Percentiles rank a stretch among this genome's conserved stretches.
These are phyloP conservation scores for Xylaria curta DNA, from an alignment of 495 filamentous ascomycete genomes.

Conservation along the genomic window DNA sequence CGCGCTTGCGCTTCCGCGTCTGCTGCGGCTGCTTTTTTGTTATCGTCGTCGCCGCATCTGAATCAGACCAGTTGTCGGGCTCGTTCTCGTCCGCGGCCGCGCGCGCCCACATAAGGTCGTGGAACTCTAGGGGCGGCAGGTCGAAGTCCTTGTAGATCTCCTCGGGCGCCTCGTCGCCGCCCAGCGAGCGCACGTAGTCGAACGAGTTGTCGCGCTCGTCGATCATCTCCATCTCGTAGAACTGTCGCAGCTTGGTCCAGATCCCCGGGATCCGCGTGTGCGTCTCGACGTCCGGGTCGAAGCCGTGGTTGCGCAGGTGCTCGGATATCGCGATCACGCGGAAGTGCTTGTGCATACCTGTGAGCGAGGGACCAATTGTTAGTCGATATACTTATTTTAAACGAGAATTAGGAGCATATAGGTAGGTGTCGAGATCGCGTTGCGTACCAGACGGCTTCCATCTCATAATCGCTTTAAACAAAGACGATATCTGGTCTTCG, in stretches of 20 bases:
- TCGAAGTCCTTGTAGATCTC: conserved; percentile 69
- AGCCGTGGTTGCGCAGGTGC: conserved; percentile 84
- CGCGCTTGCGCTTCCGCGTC: conserved; percentile 56
- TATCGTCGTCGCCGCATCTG: conserved; percentile 45
- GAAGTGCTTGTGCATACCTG: conserved; percentile 98
- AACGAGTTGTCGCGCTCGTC: conserved; percentile 80
- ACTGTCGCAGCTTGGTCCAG: conserved; percentile 81
- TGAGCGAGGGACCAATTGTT: neutral
- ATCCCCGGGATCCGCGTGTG: conserved; percentile 91
- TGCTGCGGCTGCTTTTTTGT: conserved; percentile 26
- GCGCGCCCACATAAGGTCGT: conserved; percentile 73
- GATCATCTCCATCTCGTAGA: conserved; percentile 88
- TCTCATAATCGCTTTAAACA: conserved; percentile 86
- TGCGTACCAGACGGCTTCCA: conserved; percentile 91
- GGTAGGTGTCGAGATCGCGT: neutral
- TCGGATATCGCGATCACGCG: conserved; percentile 90
- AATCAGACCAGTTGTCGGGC: conserved; percentile 59
- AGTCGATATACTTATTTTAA: neutral
- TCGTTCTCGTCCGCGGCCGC: conserved; percentile 64
- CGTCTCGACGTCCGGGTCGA: conserved; percentile 66
- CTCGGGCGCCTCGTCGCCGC: conserved; percentile 57
- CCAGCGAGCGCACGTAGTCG: conserved; percentile 64
- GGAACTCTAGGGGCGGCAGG: conserved; percentile 79
- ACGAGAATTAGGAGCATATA: neutral
- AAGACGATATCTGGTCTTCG: conserved; percentile 88